Evolutionary conservation across 2,329 filamentous ascomycete genomes (phyloP).

Genomic region (Tolypocladium pustulatum): DNA sequence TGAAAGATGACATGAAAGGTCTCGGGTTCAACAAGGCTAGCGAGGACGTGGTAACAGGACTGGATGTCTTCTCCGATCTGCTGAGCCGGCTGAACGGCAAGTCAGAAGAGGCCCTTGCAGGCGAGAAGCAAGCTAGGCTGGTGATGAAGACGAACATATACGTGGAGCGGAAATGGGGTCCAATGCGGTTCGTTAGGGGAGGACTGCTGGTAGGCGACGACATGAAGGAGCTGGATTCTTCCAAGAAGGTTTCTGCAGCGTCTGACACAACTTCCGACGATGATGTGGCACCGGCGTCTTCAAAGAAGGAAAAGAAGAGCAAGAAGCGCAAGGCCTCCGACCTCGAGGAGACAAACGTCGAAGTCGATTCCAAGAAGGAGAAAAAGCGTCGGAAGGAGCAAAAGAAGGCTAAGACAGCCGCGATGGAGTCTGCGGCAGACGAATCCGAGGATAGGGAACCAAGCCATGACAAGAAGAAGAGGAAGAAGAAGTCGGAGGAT

Average conservation of each 20-base stretch:
- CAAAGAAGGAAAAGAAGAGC: constrained; percentile 33
- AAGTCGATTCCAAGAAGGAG: constrained; percentile 19
- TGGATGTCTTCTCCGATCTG: constrained; percentile 78
- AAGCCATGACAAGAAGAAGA: constrained; percentile 8
- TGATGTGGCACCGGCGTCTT: constrained; percentile 10
- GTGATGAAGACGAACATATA: constrained; percentile 65
- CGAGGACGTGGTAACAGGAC: constrained; percentile 69
- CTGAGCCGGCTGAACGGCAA: constrained; percentile 86
- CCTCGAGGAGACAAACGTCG: constrained; percentile 13
- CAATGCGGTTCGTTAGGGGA: constrained; percentile 79
- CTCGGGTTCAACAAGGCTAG: constrained; percentile 71
- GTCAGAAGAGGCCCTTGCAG: constrained; percentile 59
- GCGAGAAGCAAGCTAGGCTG: constrained; percentile 57
- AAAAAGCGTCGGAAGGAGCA: constrained; percentile 27
- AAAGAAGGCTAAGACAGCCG: constrained; percentile 19
- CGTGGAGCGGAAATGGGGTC: constrained; percentile 64
- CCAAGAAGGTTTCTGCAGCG: constrained; percentile 4
- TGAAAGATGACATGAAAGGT: constrained; percentile 88
- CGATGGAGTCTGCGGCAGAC: constrained; percentile 2
- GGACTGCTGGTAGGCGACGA: constrained; percentile 56
- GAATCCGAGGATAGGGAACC: constrained; percentile 9
- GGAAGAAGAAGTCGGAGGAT: constrained; percentile 12
- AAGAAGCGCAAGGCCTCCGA: constrained; percentile 40
- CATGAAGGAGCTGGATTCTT: constrained; percentile 28
- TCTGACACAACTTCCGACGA: constrained; percentile 9